Conservation (phyloP, 2,329 filamentous ascomycete species). For the Sphaerulina vaccinii region DNA sequence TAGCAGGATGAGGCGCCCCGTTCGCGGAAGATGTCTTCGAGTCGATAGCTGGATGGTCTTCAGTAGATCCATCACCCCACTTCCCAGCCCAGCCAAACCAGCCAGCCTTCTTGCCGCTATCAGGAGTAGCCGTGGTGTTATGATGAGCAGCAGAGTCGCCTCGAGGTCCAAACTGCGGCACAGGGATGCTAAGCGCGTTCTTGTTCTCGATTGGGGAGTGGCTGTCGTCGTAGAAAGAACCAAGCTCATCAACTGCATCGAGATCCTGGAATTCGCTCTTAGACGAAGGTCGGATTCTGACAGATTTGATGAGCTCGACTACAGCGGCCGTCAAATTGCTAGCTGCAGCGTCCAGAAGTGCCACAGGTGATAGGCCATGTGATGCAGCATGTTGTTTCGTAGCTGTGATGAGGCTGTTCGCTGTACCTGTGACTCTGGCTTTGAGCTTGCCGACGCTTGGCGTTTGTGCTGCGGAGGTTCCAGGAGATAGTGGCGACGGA, state of each 20-base stretch:
- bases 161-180: slow-evolving; percentile 12
- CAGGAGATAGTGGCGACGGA: slow-evolving; percentile 27
- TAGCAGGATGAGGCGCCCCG: slow-evolving; percentile 6
- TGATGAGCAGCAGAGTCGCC: slow-evolving; percentile 4
- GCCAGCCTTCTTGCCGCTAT: slow-evolving; percentile 20
- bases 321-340: slow-evolving; percentile 84
- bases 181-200: slow-evolving; percentile 18
- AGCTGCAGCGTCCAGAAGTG: slow-evolving; percentile 85
- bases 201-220: slow-evolving; percentile 11
- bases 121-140: slow-evolving; percentile 2
- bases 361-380: slow-evolving; percentile 86
- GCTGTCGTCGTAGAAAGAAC: slow-evolving; percentile 28
- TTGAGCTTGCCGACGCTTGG: slow-evolving; percentile 59
- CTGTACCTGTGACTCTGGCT: slow-evolving; percentile 81
- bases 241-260: slow-evolving; percentile 26
- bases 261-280: slow-evolving; percentile 26
- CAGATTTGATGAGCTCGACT: slow-evolving; percentile 77
- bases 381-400: slow-evolving; percentile 86
- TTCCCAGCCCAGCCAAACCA: slow-evolving; percentile 30
- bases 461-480: slow-evolving; percentile 20
- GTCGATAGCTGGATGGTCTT: slow-evolving; percentile 12
- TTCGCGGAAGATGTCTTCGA: slow-evolving; percentile 8
- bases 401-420: slow-evolving; percentile 93
- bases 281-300: slow-evolving; percentile 66
- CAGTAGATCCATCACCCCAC: slow-evolving; percentile 20